Evolutionary conservation across 1,284 basidiomycete species (phyloP).

Genomic region (Kalmanozyma brasiliensis): DNA sequence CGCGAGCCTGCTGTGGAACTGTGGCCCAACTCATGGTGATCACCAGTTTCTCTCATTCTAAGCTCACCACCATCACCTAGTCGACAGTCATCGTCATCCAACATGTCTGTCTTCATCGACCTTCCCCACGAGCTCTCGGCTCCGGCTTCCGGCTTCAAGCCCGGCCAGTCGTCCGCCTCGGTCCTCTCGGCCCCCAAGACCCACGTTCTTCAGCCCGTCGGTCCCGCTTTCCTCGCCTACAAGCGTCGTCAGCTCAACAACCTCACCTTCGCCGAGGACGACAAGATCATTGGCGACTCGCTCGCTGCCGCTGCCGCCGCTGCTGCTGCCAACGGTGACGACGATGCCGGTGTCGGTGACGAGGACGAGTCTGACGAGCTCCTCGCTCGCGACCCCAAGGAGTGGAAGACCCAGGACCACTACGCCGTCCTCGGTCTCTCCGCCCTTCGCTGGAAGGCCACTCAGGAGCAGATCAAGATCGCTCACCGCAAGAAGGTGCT

Average conservation of each 20-base stretch:
- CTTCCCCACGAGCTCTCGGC: constrained; percentile 62
- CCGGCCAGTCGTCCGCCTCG: constrained; percentile 48
- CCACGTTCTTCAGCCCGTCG: constrained; percentile 58
- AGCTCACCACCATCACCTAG: constrained; percentile 5
- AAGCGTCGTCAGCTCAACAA: constrained; percentile 60
- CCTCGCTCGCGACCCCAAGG: constrained; percentile 86
- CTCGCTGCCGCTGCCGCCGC: constrained; percentile 69
- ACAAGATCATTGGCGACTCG: constrained; percentile 56
- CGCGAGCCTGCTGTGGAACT: too few relatives aligned
- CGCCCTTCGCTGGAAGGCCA: constrained; percentile 86
- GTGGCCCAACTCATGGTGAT: too few relatives aligned
- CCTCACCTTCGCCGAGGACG: constrained; percentile 62
- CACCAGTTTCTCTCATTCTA: too few relatives aligned
- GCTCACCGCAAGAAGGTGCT: constrained; percentile 99
- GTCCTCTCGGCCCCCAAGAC: constrained; percentile 53
- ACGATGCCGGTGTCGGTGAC: constrained; percentile 85
- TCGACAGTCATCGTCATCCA: constrained; percentile 11
- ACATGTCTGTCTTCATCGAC: constrained; percentile 60
- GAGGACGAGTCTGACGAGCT: constrained; percentile 84
- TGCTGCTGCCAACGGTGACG: constrained; percentile 77
- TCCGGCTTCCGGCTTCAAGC: constrained; percentile 61
- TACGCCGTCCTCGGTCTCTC: constrained; percentile 95
- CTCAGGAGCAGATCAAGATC: constrained; percentile 91
- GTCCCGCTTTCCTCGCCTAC: constrained; percentile 62
- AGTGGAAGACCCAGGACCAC: constrained; percentile 99